Base-by-base conservation (phyloP, 768 basidiomycete genomes). In the Rhodosporidiobolus odoratus region DNA sequence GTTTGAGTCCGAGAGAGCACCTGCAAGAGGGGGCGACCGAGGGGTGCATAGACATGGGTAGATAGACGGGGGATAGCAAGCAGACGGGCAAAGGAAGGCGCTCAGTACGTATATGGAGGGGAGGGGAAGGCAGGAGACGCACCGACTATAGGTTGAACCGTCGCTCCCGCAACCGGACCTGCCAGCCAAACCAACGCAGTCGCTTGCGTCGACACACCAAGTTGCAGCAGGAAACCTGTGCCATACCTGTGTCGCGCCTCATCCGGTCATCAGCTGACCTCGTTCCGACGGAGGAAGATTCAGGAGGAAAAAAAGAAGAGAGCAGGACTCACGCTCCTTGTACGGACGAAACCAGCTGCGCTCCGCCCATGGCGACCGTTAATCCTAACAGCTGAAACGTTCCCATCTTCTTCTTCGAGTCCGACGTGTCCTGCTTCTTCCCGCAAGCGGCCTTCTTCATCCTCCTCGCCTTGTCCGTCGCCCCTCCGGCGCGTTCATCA, bases 91-190 rank as follows among this genome's bases (percentile, higher is more conserved):
- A n/a, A n/a, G 48, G 21, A 12, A 23, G 12, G 12, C 21, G 23
- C 48, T 10, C 9, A 23, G 48, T 9, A 50, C n/a, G n/a, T n/a
- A n/a, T n/a, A n/a, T n/a, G 48, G 17, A 3, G 59, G 38, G 25
- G 45, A 41, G 53, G 43, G 30, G 34, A 54, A 65, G 32, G 27
- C 56, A 41, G 30, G 35, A 56, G 43, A 71, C 83, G 71, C 75
- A 91, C 94, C 95, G 75, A 98, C 97, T 65, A 97, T 84, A 32
- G 95, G 95, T 79, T 98, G 95, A 12, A 92, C 93, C 61, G 97
- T 83, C 58, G 97, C 83, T 27, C 95, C 95, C 72, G 91, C 92
- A 70, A 98, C 91, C 10, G 95, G 95, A 17, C 94, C 82, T 13
- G 82, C 82, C 32, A 83, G 83, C 95, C 95, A 98, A 52, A 98